Evolutionary conservation across 768 basidiomycete species (phyloP).

Genomic region (Imleria badia): DNA sequence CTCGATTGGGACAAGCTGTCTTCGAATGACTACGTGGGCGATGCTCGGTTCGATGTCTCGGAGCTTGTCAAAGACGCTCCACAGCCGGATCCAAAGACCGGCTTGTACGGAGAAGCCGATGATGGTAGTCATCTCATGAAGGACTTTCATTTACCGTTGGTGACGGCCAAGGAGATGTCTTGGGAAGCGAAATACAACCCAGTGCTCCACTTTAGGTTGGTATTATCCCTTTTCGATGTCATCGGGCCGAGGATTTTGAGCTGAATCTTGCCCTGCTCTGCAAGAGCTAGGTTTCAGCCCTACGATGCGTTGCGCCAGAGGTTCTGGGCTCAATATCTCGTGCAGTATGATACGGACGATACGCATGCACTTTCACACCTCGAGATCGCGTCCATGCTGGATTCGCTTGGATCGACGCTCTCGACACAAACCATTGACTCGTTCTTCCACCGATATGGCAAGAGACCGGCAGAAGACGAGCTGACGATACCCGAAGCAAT

Average conservation of each 20-base stretch:
- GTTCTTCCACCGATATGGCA: conserved; percentile 76
- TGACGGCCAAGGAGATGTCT: conserved; percentile 56
- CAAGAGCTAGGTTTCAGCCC: conserved; percentile 90
- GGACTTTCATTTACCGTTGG: conserved; percentile 66
- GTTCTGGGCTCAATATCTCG: conserved; percentile 88
- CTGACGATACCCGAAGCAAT: conserved; percentile 78
- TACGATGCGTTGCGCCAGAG: conserved; percentile 88
- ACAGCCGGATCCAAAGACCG: conserved; percentile 57
- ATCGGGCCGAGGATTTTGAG: neutral
- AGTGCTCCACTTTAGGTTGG: conserved; percentile 60
- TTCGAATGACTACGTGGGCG: conserved; percentile 87
- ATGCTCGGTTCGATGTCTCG: conserved; percentile 66
- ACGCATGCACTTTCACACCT: conserved; percentile 70
- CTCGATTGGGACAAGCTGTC: conserved; percentile 97
- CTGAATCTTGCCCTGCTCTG: conserved; percentile 5
- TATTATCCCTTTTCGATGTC: neutral
- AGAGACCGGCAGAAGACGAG: conserved; percentile 63
- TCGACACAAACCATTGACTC: conserved; percentile 72
- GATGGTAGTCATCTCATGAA: conserved; percentile 54
- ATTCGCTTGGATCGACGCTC: conserved; percentile 93
- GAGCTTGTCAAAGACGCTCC: conserved; percentile 69
- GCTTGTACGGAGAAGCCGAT: conserved; percentile 41
- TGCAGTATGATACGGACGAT: conserved; percentile 89
- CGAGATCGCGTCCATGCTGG: conserved; percentile 93
- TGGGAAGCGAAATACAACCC: conserved; percentile 80